Evolutionary conservation across 768 basidiomycete genomes (phyloP).

Genomic region (Hemileccinum rubropunctum): DNA sequence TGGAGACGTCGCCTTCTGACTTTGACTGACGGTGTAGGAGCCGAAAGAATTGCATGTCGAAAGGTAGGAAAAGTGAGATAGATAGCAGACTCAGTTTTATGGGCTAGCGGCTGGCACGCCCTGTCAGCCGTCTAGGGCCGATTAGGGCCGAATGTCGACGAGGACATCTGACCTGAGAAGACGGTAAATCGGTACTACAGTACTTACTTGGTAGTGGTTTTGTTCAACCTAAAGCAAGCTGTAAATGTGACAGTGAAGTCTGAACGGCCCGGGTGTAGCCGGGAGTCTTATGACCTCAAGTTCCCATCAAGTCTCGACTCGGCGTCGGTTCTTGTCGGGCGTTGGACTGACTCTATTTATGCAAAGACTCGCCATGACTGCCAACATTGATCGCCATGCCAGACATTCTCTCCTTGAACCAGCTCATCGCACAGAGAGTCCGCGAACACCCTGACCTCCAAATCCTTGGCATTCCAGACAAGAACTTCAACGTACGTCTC

Average conservation of each 20-base stretch:
- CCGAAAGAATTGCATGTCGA: constrained; percentile 45
- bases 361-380: neutral
- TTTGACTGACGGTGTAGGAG: constrained; percentile 47
- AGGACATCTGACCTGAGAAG: neutral
- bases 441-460: constrained; percentile 20
- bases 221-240: no score
- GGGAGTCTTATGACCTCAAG: no score
- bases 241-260: no score
- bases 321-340: no score
- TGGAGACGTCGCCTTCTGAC: constrained; percentile 41
- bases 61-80: neutral
- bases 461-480: constrained; percentile 25
- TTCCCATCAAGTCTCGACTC: no score
- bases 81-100: constrained; percentile 13
- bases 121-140: constrained; percentile 13
- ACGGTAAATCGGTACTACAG: no score
- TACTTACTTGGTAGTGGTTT: no score
- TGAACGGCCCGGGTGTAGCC: no score
- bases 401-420: constrained; percentile 26
- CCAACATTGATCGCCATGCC: constrained; percentile 10
- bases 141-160: neutral
- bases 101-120: constrained; percentile 16
- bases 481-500: constrained; percentile 17
- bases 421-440: constrained; percentile 21
- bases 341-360: neutral